Evolutionary conservation across 2,329 filamentous ascomycete species (phyloP).

Genomic region (Aureobasidium melanogenum): DNA sequence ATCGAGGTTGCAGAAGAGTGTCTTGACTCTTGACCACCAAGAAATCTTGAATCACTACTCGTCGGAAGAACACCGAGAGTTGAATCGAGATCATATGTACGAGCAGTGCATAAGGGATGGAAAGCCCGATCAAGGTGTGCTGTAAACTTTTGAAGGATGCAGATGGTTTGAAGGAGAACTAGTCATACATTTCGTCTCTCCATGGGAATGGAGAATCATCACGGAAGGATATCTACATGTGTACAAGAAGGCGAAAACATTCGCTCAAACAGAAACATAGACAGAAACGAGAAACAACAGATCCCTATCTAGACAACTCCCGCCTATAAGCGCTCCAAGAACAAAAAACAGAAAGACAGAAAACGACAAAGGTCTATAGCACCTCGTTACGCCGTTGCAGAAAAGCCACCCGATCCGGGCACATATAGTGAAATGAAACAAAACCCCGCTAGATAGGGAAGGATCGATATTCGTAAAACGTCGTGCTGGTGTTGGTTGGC

Average conservation of each 20-base stretch:
- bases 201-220: background rate
- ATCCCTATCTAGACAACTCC: background rate
- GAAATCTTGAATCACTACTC: no score
- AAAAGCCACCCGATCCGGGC: background rate
- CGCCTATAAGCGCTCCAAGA: background rate
- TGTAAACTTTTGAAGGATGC: background rate
- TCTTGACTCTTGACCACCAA: no score
- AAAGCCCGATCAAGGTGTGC: background rate
- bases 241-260: background rate
- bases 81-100: no score
- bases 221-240: constrained; percentile 4
- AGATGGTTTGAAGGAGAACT: background rate
- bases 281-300: background rate
- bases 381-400: background rate
- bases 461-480: constrained; percentile 6
- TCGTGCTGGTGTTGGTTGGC: background rate
- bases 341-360: background rate
- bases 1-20: background rate
- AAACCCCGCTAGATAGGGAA: background rate
- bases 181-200: background rate
- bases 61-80: no score
- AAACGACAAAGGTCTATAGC: constrained; percentile 1
- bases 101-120: no score
- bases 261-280: no score
- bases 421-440: background rate